Conservation (phyloP, 208 protist species). For the Tritrichomonas foetus region DNA sequence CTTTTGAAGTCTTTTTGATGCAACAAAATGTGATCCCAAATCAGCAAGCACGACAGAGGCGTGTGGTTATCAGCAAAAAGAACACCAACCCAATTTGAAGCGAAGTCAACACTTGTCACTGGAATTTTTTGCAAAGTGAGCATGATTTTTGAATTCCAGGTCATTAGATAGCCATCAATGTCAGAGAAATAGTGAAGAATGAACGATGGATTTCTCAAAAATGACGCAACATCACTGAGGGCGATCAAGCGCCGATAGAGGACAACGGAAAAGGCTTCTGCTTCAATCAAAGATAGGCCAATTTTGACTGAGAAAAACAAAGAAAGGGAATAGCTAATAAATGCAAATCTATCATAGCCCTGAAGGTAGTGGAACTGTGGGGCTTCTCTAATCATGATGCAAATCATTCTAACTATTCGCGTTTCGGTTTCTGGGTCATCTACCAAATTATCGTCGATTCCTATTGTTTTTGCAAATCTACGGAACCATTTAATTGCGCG, state of each 20-base stretch:
- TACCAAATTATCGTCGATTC: neutral
- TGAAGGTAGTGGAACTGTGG: neutral
- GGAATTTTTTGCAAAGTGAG: neutral
- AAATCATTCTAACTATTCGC: neutral
- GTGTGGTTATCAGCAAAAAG: neutral
- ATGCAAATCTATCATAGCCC: neutral
- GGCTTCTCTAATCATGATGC: neutral
- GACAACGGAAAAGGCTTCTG: neutral
- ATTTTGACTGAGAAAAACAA: neutral
- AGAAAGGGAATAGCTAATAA: neutral
- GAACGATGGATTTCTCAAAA: neutral
- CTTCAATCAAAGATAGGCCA: neutral
- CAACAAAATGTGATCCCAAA: neutral
- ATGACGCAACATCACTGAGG: neutral
- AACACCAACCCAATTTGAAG: conserved; percentile 3
- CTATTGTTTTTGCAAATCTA: neutral
- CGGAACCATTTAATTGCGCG: neutral
- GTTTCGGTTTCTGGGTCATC: neutral
- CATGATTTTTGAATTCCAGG: neutral
- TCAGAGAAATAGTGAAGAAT: neutral
- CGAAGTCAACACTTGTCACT: neutral
- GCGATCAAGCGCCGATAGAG: neutral
- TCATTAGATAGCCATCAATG: neutral
- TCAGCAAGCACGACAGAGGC: neutral
- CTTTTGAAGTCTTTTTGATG: neutral